Conservation (phyloP, 192 early-diverging fungal species). For the Podila clonocystis region DNA sequence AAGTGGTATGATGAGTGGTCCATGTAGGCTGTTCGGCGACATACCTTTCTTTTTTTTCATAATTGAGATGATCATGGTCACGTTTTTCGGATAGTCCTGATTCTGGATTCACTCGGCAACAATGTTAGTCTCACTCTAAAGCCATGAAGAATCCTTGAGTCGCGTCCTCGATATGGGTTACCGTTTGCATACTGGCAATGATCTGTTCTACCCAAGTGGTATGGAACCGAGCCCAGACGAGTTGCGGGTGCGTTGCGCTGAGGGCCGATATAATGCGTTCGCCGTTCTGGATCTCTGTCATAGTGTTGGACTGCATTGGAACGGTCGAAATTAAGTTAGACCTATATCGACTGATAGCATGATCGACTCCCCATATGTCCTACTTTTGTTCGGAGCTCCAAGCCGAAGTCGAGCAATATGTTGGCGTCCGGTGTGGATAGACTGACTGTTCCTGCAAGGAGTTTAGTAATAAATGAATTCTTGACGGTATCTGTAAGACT, state of each 20-base stretch:
- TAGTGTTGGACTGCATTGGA: slow-evolving; percentile 2
- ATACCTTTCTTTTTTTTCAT: slow-evolving; percentile 29
- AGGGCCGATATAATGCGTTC: slow-evolving; percentile 26
- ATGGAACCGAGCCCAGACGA: slow-evolving; percentile 19
- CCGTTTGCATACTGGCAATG: background rate
- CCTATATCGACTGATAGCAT: background rate
- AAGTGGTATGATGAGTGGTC: background rate
- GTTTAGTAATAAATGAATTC: slow-evolving; percentile 5
- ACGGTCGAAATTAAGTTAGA: too few relatives aligned
- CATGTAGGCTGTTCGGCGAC: background rate
- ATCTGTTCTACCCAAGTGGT: slow-evolving; percentile 20
- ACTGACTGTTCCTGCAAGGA: slow-evolving; percentile 5
- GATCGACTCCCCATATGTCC: background rate
- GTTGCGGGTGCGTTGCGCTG: slow-evolving; percentile 13
- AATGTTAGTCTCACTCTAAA: background rate
- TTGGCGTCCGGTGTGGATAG: slow-evolving; percentile 19
- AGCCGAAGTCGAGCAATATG: slow-evolving; percentile 18
- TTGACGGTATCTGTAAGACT: slow-evolving; percentile 22
- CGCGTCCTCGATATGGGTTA: background rate
- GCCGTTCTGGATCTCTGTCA: slow-evolving; percentile 12
- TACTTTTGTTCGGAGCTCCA: slow-evolving; percentile 26
- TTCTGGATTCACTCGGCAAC: slow-evolving; percentile 1
- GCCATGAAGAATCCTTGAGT: background rate
- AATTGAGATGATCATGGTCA: slow-evolving; percentile 17
- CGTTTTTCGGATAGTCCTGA: slow-evolving; percentile 21